Conservation (phyloP, 2,329 filamentous ascomycete genomes). For the Talaromyces sp. region DNA sequence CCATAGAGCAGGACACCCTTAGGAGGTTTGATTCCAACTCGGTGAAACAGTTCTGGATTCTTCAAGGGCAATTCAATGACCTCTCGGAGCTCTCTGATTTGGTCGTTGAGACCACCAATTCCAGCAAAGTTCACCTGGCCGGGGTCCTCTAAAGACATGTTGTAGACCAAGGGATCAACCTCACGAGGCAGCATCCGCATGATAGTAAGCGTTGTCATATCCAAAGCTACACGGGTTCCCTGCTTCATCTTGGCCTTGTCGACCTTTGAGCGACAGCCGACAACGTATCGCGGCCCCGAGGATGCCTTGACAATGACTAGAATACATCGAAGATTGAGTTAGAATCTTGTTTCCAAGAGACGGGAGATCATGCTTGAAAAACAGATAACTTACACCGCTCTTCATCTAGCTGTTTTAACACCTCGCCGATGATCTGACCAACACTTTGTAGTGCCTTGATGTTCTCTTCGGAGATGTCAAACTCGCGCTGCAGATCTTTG, state of each 20-base stretch:
- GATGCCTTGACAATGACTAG: slow-evolving; percentile 98
- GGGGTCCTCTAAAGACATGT: slow-evolving; percentile 98
- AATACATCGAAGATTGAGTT: slow-evolving; percentile 23
- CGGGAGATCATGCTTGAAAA: not conserved
- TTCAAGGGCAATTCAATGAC: slow-evolving; percentile 98
- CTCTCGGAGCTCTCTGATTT: slow-evolving; percentile 95
- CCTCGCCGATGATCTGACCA: slow-evolving; percentile 98
- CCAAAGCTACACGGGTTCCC: slow-evolving; percentile 92
- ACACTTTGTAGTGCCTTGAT: slow-evolving; percentile 99
- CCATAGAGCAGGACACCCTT: slow-evolving; percentile 97
- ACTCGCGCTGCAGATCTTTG: slow-evolving; percentile 92
- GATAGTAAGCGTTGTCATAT: slow-evolving; percentile 99
- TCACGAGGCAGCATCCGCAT: slow-evolving; percentile 99
- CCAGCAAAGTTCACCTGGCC: slow-evolving; percentile 97
- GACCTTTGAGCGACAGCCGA: slow-evolving; percentile 97
- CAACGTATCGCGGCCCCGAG: slow-evolving; percentile 94
- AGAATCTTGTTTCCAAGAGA: not conserved
- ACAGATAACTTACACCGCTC: slow-evolving; percentile 77
- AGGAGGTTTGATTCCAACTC: slow-evolving; percentile 97
- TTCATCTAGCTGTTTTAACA: slow-evolving; percentile 97
- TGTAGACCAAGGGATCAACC: slow-evolving; percentile 98
- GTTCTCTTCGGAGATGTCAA: slow-evolving; percentile 96
- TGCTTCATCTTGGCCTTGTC: slow-evolving; percentile 98
- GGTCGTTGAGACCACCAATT: slow-evolving; percentile 96
- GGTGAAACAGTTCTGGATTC: slow-evolving; percentile 95